Evolutionary conservation across 768 basidiomycete species (phyloP).

Genomic region (Kwoniella sp.): DNA sequence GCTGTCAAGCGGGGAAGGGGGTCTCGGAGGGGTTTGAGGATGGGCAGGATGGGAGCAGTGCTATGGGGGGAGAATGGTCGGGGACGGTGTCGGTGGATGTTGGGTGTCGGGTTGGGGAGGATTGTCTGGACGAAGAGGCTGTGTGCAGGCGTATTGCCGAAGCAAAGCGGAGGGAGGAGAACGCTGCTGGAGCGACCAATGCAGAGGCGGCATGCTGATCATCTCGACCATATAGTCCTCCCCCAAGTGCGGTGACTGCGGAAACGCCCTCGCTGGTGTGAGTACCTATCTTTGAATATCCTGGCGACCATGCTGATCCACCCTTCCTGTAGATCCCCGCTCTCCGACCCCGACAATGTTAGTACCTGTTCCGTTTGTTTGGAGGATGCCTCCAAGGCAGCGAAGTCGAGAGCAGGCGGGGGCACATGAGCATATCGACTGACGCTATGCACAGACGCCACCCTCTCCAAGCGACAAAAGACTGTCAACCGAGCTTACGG

Average conservation of each 20-base stretch:
- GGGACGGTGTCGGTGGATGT: not conserved
- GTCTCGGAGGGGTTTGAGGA: not conserved
- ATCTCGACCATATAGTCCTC: slow-evolving; percentile 52
- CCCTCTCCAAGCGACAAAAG: slow-evolving; percentile 95
- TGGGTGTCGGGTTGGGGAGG: not conserved
- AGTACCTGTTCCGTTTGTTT: slow-evolving; percentile 13
- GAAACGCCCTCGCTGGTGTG: slow-evolving; percentile 87
- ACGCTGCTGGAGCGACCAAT: not conserved
- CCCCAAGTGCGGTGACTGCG: slow-evolving; percentile 99
- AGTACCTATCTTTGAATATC: slow-evolving; percentile 50
- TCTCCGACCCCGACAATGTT: slow-evolving; percentile 83
- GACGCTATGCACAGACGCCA: slow-evolving; percentile 57
- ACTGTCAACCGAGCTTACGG: slow-evolving; percentile 94
- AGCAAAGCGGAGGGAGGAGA: not conserved
- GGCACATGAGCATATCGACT: not conserved
- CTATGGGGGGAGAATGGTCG: not conserved
- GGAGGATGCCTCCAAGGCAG: not conserved
- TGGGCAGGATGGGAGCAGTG: not conserved
- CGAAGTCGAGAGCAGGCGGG: not conserved
- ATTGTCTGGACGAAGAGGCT: not conserved
- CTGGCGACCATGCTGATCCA: too few relatives aligned
- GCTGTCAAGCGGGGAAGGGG: not conserved
- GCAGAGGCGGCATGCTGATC: not conserved
- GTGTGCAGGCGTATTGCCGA: not conserved
- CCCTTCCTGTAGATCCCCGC: slow-evolving; percentile 69